These are phyloP conservation scores for Mikania micrantha DNA, from an alignment of 129 eudicot species.

Conservation along the genomic window DNA sequence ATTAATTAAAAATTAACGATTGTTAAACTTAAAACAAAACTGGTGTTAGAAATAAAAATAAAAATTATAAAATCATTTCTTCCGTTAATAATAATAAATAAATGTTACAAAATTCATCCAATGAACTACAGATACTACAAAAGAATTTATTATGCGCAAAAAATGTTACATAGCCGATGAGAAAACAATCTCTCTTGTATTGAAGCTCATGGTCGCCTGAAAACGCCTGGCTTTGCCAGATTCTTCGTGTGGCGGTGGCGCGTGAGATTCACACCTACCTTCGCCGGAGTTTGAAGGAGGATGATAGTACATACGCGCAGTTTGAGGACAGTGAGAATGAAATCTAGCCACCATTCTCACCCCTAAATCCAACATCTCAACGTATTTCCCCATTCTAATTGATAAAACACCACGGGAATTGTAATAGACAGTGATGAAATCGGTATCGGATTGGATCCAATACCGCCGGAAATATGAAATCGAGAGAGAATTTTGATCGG, in stretches of 20 bases:
- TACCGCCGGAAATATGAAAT: neutral
- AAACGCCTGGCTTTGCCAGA: slow-evolving; percentile 12
- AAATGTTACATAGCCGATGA: slow-evolving; percentile 14
- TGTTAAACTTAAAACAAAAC: too few relatives aligned
- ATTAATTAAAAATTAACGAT: too few relatives aligned
- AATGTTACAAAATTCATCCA: too few relatives aligned
- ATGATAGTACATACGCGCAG: slow-evolving; percentile 21
- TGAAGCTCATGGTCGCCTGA: slow-evolving; percentile 20
- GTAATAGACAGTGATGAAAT: neutral
- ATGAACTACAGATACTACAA: too few relatives aligned
- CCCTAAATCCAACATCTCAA: slow-evolving; percentile 30
- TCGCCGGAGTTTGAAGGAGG: slow-evolving; percentile 21
- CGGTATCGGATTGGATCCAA: neutral
- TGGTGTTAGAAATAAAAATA: too few relatives aligned
- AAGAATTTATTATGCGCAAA: too few relatives aligned
- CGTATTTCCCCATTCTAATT: neutral
- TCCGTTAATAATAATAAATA: too few relatives aligned
- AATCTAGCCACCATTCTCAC: slow-evolving; percentile 56
- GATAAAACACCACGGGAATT: neutral
- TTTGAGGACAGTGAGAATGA: slow-evolving; percentile 75
- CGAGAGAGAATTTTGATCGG: neutral
- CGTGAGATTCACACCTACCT: neutral
- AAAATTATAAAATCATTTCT: too few relatives aligned
- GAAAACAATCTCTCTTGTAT: slow-evolving; percentile 25
- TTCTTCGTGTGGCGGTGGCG: slow-evolving; percentile 1